Evolutionary conservation across 75 land plant genomes (phyloP).

Genomic region (Ceratopteris richardii): DNA sequence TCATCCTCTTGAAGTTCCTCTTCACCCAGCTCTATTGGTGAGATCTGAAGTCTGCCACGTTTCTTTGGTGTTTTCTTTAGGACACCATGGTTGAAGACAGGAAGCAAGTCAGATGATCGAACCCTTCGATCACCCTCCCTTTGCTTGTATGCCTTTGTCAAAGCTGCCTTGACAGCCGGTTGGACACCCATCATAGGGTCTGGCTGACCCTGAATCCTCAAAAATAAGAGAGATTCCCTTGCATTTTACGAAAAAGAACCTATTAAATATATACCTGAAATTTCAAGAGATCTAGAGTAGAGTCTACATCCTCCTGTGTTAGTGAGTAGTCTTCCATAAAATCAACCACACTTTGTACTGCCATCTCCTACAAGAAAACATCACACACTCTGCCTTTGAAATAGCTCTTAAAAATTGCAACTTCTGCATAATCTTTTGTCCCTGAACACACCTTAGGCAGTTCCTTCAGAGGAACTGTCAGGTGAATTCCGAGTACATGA

Average conservation of each 20-base stretch:
- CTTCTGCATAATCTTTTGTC: no score
- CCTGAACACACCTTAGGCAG: constrained; percentile 62
- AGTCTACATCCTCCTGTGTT: constrained; percentile 87
- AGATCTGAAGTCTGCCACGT: constrained; percentile 51
- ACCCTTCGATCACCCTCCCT: constrained; percentile 51
- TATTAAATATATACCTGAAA: constrained; percentile 47
- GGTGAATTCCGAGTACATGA: constrained; percentile 39
- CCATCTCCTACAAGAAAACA: constrained; percentile 59
- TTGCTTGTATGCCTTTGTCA: constrained; percentile 87
- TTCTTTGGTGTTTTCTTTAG: constrained; percentile 80
- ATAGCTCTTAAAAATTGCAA: no score
- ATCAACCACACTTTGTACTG: constrained; percentile 72
- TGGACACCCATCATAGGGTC: constrained; percentile 75
- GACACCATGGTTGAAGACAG: constrained; percentile 55
- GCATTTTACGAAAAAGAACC: background rate
- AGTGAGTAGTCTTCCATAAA: constrained; percentile 81
- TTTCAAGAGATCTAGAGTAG: constrained; percentile 67
- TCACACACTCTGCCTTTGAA: no score
- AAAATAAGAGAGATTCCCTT: background rate
- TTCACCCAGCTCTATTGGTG: constrained; percentile 26
- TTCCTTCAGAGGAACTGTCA: constrained; percentile 56
- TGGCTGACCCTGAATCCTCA: constrained; percentile 51
- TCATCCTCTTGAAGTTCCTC: constrained; percentile 44
- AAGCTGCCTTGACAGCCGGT: constrained; percentile 82
- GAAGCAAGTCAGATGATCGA: constrained; percentile 59